phyloP scores from a whole-genome alignment of 192 early-diverging fungal genomes.

The Backusella australiensis region DNA sequence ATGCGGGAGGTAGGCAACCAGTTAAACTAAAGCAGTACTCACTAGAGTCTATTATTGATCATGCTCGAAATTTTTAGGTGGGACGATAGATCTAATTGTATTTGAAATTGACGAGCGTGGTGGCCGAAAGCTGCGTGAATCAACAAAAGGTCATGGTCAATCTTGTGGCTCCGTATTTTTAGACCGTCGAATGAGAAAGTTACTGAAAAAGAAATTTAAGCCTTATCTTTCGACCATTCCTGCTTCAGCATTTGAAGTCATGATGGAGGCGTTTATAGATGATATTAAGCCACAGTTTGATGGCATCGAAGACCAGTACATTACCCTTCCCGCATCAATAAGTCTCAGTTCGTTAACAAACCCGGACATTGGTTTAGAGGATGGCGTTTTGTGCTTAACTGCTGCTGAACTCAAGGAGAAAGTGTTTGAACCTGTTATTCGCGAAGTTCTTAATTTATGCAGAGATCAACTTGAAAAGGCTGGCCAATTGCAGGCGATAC shows the following conservation, averaged over 20 bases:
- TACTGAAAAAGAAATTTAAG: constrained; percentile 46
- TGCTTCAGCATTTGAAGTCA: constrained; percentile 47
- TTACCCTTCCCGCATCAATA: constrained; percentile 49
- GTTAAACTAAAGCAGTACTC: not conserved
- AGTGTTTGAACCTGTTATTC: constrained; percentile 56
- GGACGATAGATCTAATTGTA: constrained; percentile 55
- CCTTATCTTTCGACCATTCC: constrained; percentile 43
- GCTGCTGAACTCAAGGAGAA: constrained; percentile 48
- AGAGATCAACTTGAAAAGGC: constrained; percentile 47
- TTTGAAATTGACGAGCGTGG: constrained; percentile 42
- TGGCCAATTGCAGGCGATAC: constrained; percentile 48
- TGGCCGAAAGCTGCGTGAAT: constrained; percentile 37
- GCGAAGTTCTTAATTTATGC: constrained; percentile 47
- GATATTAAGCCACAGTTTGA: constrained; percentile 56
- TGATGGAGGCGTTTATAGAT: constrained; percentile 56
- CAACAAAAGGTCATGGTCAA: constrained; percentile 47
- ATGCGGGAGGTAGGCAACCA: constrained; percentile 43
- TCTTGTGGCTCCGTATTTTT: constrained; percentile 49
- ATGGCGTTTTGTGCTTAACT: constrained; percentile 49
- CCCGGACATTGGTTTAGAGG: constrained; percentile 48
- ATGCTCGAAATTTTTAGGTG: constrained; percentile 18
- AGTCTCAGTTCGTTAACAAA: constrained; percentile 46
- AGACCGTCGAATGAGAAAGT: constrained; percentile 43
- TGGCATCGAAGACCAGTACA: constrained; percentile 46
- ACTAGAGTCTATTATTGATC: not conserved